Percentiles rank a stretch among this genome's conserved stretches.
Conservation (phyloP, 768 basidiomycete genomes). For the Suillus ampliporus region DNA sequence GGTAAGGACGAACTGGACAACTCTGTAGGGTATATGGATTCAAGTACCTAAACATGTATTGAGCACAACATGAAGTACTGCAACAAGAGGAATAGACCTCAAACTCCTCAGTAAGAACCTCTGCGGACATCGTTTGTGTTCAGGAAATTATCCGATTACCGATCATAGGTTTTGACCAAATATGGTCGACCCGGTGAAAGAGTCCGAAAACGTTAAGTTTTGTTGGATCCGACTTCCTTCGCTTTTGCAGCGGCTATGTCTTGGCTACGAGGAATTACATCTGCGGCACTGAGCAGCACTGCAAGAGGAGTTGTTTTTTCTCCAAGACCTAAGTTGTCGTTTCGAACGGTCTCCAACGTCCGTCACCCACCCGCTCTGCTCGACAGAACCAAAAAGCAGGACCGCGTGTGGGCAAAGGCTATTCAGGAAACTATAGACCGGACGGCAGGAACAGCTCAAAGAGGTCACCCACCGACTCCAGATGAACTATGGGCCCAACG, state of each 20-base stretch:
- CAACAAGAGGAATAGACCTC: slow-evolving; percentile 60
- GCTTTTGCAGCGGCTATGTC: slow-evolving; percentile 5
- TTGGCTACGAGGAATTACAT: slow-evolving; percentile 7
- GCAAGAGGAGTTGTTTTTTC: not conserved
- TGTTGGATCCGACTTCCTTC: not conserved
- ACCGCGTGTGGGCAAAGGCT: not conserved
- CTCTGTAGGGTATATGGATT: slow-evolving; percentile 96
- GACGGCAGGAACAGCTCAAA: slow-evolving; percentile 18
- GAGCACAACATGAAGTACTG: slow-evolving; percentile 15
- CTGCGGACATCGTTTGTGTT: slow-evolving; percentile 57
- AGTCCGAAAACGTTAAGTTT: not conserved
- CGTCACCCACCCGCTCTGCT: not conserved
- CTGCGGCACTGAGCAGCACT: not conserved
- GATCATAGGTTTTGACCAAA: slow-evolving; percentile 12
- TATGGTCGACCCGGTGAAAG: not conserved
- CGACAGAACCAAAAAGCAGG: not conserved
- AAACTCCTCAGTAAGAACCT: slow-evolving; percentile 84
- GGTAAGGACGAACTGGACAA: slow-evolving; percentile 76
- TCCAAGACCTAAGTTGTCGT: not conserved
- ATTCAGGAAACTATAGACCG: not conserved
- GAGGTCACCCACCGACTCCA: slow-evolving; percentile 25
- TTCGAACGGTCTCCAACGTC: slow-evolving; percentile 3
- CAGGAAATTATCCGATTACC: slow-evolving; percentile 17
- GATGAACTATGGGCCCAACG: slow-evolving; percentile 45
- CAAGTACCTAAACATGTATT: slow-evolving; percentile 70